phyloP scores from a whole-genome alignment of 1,139 yeast genomes.

The Suhomyces wounanorum region DNA sequence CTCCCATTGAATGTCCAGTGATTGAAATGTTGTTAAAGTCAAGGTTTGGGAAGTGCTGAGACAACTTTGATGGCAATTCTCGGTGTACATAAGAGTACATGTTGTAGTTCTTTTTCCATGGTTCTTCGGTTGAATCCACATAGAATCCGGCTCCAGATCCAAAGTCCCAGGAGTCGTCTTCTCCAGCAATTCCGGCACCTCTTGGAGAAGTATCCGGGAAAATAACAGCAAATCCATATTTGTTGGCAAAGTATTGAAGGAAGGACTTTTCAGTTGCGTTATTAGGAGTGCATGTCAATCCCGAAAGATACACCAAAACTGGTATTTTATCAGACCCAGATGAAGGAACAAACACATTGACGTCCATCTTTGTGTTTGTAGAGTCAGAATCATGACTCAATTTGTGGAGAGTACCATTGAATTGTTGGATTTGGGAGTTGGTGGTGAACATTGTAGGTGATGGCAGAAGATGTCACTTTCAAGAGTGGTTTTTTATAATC shows the following conservation, averaged over 20 bases:
- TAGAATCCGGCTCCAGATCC: conserved; percentile 97
- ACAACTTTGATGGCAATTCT: conserved; percentile 63
- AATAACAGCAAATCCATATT: conserved; percentile 82
- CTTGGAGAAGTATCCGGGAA: conserved; percentile 98
- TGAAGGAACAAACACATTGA: conserved; percentile 80
- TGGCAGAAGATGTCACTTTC: neutral
- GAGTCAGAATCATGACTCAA: conserved; percentile 67
- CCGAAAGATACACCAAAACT: conserved; percentile 78
- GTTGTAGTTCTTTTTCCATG: conserved; percentile 71
- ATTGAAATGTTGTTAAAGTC: conserved; percentile 66
- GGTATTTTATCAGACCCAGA: conserved; percentile 48
- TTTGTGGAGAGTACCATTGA: conserved; percentile 77
- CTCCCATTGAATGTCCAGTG: conserved; percentile 98
- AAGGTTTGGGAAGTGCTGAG: conserved; percentile 48
- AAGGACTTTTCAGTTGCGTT: conserved; percentile 95
- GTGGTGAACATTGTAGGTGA: conserved; percentile 51
- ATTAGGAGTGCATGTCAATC: conserved; percentile 91
- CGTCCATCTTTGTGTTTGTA: conserved; percentile 76
- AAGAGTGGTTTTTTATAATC: neutral
- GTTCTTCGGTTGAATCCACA: conserved; percentile 74
- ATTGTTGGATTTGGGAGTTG: conserved; percentile 60
- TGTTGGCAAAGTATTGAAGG: conserved; percentile 77
- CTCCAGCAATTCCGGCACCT: conserved; percentile 82
- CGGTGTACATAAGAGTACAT: conserved; percentile 84
- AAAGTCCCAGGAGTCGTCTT: conserved; percentile 83